Percentiles rank a stretch among this genome's conserved stretches.
These are phyloP conservation scores for Wickerhamomyces sp. DNA, from an alignment of 1,139 yeast genomes.

Conservation along the genomic window DNA sequence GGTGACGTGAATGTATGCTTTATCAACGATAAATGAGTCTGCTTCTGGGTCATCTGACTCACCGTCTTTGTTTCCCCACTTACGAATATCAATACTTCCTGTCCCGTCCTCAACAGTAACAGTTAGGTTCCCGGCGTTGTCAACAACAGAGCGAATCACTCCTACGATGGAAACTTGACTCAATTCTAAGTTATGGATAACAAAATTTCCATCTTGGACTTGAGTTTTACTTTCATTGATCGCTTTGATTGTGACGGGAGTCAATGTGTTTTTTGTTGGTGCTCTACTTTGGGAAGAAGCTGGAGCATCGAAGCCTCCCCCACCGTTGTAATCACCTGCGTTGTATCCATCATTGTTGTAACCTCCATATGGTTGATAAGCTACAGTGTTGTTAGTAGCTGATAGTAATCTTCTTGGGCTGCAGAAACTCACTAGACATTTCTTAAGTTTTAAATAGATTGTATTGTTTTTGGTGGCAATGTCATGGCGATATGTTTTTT, in stretches of 20 bases:
- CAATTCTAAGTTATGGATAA: slow-evolving; percentile 56
- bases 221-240: slow-evolving; percentile 58
- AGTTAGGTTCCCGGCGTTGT: slow-evolving; percentile 45
- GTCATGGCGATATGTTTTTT: not conserved
- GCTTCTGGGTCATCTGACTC: slow-evolving; percentile 36
- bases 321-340: slow-evolving; percentile 17
- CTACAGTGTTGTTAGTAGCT: too few relatives aligned
- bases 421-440: slow-evolving; percentile 7
- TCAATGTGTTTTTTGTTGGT: slow-evolving; percentile 35
- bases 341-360: slow-evolving; percentile 14
- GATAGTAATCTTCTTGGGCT: too few relatives aligned
- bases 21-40: slow-evolving; percentile 28
- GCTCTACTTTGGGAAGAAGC: slow-evolving; percentile 17
- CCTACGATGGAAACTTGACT: slow-evolving; percentile 63
- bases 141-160: slow-evolving; percentile 54
- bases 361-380: slow-evolving; percentile 24
- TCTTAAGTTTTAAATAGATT: not conserved
- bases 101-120: slow-evolving; percentile 82
- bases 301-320: slow-evolving; percentile 24
- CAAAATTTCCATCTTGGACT: slow-evolving; percentile 75
- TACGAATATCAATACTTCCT: slow-evolving; percentile 64
- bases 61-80: slow-evolving; percentile 56
- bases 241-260: slow-evolving; percentile 85
- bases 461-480: not conserved
- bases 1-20: slow-evolving; percentile 61